These are phyloP conservation scores for Schwanniomyces etchellsii DNA, from an alignment of 1,139 yeast species.

Conservation along the genomic window DNA sequence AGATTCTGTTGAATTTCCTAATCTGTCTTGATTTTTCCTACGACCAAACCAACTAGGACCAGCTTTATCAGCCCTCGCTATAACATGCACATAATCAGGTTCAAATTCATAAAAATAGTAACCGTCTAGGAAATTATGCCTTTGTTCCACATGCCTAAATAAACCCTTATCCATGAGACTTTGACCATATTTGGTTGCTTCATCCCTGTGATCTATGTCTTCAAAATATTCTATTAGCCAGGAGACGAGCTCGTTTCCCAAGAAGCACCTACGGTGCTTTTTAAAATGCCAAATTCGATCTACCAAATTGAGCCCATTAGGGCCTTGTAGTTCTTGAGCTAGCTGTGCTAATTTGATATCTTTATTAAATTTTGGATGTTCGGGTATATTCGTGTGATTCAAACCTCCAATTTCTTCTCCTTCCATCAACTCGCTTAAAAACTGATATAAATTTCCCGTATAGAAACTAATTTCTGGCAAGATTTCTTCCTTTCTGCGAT, in stretches of 20 bases:
- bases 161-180: slow-evolving; percentile 63
- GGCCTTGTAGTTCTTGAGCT: slow-evolving; percentile 63
- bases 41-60: slow-evolving; percentile 32
- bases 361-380: slow-evolving; percentile 30
- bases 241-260: slow-evolving; percentile 79
- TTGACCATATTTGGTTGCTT: slow-evolving; percentile 78
- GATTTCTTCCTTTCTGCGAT: slow-evolving; percentile 42
- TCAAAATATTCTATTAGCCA: slow-evolving; percentile 79
- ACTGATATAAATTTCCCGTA: slow-evolving; percentile 77
- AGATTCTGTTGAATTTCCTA: slow-evolving; percentile 7
- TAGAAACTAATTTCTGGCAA: slow-evolving; percentile 79
- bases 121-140: slow-evolving; percentile 87
- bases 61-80: slow-evolving; percentile 14
- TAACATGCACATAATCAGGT: slow-evolving; percentile 46
- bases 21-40: slow-evolving; percentile 11
- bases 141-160: slow-evolving; percentile 72
- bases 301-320: slow-evolving; percentile 49
- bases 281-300: slow-evolving; percentile 93
- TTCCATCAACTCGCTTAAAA: slow-evolving; percentile 37
- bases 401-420: slow-evolving; percentile 31
- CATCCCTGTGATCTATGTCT: slow-evolving; percentile 77
- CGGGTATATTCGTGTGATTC: slow-evolving; percentile 27
- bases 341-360: slow-evolving; percentile 36
- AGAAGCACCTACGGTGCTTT: slow-evolving; percentile 68
- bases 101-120: slow-evolving; percentile 80